Conservation (phyloP, 768 basidiomycete genomes). For the button mushroom (Agaricus bisporus) region DNA sequence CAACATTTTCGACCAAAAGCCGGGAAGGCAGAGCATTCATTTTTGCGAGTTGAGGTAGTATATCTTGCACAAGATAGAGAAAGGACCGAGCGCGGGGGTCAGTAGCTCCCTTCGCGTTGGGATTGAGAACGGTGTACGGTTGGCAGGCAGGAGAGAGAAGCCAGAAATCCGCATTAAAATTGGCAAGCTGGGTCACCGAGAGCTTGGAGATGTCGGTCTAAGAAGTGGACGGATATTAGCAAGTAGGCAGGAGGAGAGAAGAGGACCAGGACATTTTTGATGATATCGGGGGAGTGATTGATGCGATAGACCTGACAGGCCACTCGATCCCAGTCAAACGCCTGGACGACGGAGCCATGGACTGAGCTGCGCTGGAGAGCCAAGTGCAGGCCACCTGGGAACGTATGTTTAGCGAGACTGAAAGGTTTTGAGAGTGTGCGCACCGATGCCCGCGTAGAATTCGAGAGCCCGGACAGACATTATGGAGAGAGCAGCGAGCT, state of each 20-base stretch:
- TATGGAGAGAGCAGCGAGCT: constrained; percentile 4
- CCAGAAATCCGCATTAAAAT: constrained; percentile 58
- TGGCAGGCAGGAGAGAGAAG: constrained; percentile 80
- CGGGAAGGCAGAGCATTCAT: constrained; percentile 44
- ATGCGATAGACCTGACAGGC: constrained; percentile 65
- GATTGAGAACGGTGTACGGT: constrained; percentile 77
- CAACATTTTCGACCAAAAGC: constrained; percentile 76
- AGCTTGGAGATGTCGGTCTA: constrained; percentile 61
- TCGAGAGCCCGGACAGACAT: constrained; percentile 41
- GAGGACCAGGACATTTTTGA: constrained; percentile 39
- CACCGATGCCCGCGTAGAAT: constrained; percentile 81
- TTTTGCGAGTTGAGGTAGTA: constrained; percentile 53
- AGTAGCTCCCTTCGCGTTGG: constrained; percentile 57
- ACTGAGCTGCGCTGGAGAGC: constrained; percentile 51
- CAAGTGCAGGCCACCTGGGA: constrained; percentile 64
- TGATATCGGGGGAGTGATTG: constrained; percentile 46
- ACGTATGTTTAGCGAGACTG: background rate
- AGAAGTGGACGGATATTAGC: background rate
- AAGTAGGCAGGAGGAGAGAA: background rate
- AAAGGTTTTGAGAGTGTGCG: constrained; percentile 3
- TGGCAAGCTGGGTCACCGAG: constrained; percentile 38
- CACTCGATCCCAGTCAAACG: constrained; percentile 81
- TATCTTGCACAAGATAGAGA: constrained; percentile 55
- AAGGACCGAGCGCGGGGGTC: constrained; percentile 78
- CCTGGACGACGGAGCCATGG: constrained; percentile 44